Evolutionary conservation across 2,329 filamentous ascomycete genomes (phyloP), one percentile per base, ranked within the genome.

Genomic region (Fusarium lateritium): DNA sequence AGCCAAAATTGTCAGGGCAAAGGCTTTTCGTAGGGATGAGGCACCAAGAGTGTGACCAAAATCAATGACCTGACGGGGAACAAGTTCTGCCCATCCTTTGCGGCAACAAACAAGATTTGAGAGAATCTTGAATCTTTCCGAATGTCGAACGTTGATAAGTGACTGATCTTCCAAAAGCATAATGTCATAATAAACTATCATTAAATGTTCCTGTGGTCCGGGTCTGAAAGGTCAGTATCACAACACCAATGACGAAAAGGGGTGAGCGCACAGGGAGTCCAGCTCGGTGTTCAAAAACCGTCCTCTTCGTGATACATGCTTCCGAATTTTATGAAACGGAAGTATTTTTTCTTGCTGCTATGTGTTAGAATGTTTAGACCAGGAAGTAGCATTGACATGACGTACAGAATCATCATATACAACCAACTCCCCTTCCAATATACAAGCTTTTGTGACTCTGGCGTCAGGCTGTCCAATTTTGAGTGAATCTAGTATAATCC

Each of bases 381-480:
- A 50, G 31, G 7, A 8, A 15, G 26, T 7, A 7, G 1, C 9
- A 15, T 21, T 4, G 5, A 13, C 7, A 15, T 15, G 11, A 71
- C 78, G 47, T 75, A 85, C 85, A 72, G 83, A 81, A 52, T 93
- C 89, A 75, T 88, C 92, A 78, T 91, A 97, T 3, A 95, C 91
- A 7, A 96, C 85, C 55, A 97, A 81, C 75, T 98, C 94, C 4
- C 93, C 94, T 74, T 97, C 91, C 1, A 97, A 78, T 44, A 97
- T 95, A 70, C 93, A 97, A 7, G 86, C 85, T 9, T 80, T 81
- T 26, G 83, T 85, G 67, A 97, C 79, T 13, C 80, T 85, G 75
- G 91, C 91, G 9, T 84, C 82, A 0, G 83, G 65, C 2, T 80
- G 79, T 5, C 89, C 89, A 34, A 97, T 83, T 9, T 83, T 83